phyloP scores from a whole-genome alignment of 1,284 basidiomycete species.

The Austroboletus novae-zelandiae region DNA sequence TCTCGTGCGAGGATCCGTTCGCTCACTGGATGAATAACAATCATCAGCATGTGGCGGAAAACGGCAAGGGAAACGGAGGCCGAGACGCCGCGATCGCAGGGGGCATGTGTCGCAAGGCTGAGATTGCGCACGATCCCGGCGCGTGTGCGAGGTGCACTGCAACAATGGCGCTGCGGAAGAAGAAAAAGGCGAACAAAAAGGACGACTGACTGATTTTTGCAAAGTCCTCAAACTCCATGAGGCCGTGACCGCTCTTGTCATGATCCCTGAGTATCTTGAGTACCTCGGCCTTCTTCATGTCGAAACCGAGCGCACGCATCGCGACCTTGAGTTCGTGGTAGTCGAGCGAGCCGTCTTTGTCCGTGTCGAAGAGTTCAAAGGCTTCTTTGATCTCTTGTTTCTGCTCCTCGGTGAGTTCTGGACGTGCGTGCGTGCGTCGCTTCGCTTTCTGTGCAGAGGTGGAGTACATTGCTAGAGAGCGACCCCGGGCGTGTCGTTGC shows the following conservation, averaged over 20 bases:
- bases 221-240: constrained; percentile 95
- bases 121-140: constrained; percentile 4
- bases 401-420: constrained; percentile 91
- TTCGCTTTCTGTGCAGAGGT: constrained; percentile 75
- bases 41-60: neutral
- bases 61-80: neutral
- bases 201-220: constrained; percentile 89
- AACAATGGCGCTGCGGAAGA: neutral
- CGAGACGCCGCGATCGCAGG: constrained; percentile 3
- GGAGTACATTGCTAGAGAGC: constrained; percentile 53
- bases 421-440: constrained; percentile 65
- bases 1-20: constrained; percentile 91
- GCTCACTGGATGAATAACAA: constrained; percentile 66
- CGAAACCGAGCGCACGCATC: constrained; percentile 97
- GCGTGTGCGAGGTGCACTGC: neutral
- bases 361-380: constrained; percentile 98
- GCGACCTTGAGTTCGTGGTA: constrained; percentile 99
- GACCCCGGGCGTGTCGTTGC: no score
- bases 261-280: constrained; percentile 92
- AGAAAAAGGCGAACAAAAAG: neutral
- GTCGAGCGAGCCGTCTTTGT: constrained; percentile 96
- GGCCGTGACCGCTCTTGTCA: constrained; percentile 85
- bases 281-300: constrained; percentile 97
- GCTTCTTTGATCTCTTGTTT: constrained; percentile 98
- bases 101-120: neutral